phyloP scores from a whole-genome alignment of 805 yeast genomes.

The Metschnikowia kunwiensis region DNA sequence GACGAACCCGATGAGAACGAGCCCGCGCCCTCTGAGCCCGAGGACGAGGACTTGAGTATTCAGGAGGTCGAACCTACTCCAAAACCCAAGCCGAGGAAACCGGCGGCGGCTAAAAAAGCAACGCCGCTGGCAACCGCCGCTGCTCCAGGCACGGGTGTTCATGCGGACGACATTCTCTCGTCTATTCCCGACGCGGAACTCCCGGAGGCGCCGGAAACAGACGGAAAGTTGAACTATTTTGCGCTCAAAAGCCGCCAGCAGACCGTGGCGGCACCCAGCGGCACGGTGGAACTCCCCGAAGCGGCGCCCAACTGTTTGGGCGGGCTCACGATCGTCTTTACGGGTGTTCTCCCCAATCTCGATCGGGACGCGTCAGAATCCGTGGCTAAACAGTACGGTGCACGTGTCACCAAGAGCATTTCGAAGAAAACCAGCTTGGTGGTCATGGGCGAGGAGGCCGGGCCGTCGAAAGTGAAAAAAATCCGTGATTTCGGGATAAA shows the following conservation, averaged over 20 bases:
- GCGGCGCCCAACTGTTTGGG: conserved; percentile 83
- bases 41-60: conserved; percentile 11
- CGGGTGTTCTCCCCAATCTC: conserved; percentile 80
- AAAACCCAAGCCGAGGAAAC: conserved; percentile 8
- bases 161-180: conserved; percentile 51
- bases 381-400: conserved; percentile 84
- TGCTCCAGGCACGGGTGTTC: conserved; percentile 27
- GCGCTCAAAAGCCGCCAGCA: conserved; percentile 36
- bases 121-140: neutral
- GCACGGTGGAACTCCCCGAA: conserved; percentile 58
- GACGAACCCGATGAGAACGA: conserved; percentile 8
- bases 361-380: conserved; percentile 74
- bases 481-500: conserved; percentile 72
- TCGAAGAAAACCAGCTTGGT: conserved; percentile 84
- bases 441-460: conserved; percentile 93
- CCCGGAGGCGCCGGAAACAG: conserved; percentile 49
- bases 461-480: conserved; percentile 86
- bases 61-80: conserved; percentile 17
- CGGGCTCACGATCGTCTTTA: conserved; percentile 89
- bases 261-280: conserved; percentile 29
- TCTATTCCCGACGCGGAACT: conserved; percentile 74
- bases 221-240: conserved; percentile 56
- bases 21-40: conserved; percentile 4
- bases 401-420: conserved; percentile 81
- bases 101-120: conserved; percentile 10